Base-by-base conservation (phyloP, 495 filamentous ascomycete species). In the Sordaria brevicollis region DNA sequence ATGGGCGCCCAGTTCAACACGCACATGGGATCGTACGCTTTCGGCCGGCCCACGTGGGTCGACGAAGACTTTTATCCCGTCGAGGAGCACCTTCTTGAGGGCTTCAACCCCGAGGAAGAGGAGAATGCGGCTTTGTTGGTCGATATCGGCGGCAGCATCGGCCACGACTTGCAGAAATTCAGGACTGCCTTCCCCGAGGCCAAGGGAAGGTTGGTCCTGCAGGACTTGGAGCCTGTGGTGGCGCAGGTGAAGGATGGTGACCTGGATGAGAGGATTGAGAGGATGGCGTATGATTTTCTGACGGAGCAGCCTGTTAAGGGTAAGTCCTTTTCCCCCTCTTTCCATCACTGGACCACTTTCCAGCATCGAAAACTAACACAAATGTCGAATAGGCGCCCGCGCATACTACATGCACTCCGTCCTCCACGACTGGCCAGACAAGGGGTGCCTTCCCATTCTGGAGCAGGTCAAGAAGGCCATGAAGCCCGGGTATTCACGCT, bases 361-460 rank as follows among this genome's bases (percentile, higher is more conserved):
- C n/a, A n/a, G n/a, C n/a, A 4, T 34, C n/a, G 17, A 8, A 67
- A 2, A 67, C 62, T 43, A 21, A 70, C 19, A 25, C 2, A 19
- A 6, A 65, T 75, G 13, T 70, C 71, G n/a, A n/a, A 19, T 68
- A 76, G 78, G 79, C 1, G 80, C 82, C 1, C 77, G 79, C 21
- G 76, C 77, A 0, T 85, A 84, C 68, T 83, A 78, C 72, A 73
- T 85, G 57, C 80, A 82, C 70, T 76, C 75, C 10, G 76, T 85
- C 35, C 74, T 86, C 15, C 83, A 86, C 41, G 83, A 86, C 75
- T 86, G 83, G 82, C 76, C 77, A 1, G 83, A 85, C 62, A 79
- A 83, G 10, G 71, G 65, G 29, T 81, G 80, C 54, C 73, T 71
- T 8, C 73, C 66, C 38, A 85, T 86, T 35, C 74, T 87, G 6